Conservation (phyloP, 352 stramenopile species). For the Phytophthora fragariaefolia region DNA sequence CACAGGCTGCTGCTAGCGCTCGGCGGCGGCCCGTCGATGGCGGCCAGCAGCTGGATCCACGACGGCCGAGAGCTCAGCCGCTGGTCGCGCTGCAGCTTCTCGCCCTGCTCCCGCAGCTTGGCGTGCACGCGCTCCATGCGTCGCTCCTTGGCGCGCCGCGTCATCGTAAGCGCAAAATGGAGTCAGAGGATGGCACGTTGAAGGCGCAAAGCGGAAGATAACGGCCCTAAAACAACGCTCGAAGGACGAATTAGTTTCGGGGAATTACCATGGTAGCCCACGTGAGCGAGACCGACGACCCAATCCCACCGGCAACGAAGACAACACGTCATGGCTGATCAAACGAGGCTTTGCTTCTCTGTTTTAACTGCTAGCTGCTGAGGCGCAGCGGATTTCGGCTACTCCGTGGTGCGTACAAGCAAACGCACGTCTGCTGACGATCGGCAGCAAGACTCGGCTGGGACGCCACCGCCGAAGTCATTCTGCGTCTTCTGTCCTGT, state of each 20-base stretch:
- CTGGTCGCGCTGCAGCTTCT: slow-evolving; percentile 45
- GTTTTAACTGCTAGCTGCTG: background rate
- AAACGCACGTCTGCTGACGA: background rate
- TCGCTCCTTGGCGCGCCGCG: slow-evolving; percentile 77
- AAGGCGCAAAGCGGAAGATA: slow-evolving; percentile 36
- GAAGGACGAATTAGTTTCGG: background rate
- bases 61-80: slow-evolving; percentile 49
- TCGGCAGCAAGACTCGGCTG: background rate
- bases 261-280: background rate
- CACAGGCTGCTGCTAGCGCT: slow-evolving; percentile 18
- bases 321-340: background rate
- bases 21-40: slow-evolving; percentile 52
- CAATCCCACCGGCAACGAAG: background rate
- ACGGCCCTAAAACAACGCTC: background rate
- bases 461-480: background rate
- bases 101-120: slow-evolving; percentile 56
- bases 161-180: slow-evolving; percentile 50
- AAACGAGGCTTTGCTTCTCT: background rate
- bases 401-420: background rate
- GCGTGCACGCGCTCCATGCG: slow-evolving; percentile 66
- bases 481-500: background rate
- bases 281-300: background rate
- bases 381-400: background rate
- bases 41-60: slow-evolving; percentile 65
- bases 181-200: slow-evolving; percentile 27